Conservation (phyloP, 2,329 filamentous ascomycete genomes). For the Botrytis elliptica region DNA sequence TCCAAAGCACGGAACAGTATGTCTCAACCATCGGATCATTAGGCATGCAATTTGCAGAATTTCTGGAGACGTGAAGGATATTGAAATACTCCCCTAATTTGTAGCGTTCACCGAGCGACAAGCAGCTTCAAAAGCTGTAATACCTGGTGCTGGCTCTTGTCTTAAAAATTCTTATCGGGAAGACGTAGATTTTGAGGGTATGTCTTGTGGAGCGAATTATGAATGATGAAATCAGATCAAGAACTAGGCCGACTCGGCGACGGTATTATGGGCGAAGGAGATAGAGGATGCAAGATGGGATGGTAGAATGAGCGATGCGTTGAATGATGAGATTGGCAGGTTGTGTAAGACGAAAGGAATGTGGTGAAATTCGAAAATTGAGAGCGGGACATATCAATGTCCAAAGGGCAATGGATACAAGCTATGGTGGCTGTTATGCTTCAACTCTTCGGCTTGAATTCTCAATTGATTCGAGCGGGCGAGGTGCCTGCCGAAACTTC, state of each 20-base stretch:
- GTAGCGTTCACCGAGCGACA: not conserved
- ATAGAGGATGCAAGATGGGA: not conserved
- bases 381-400: not conserved
- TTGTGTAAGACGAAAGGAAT: not conserved
- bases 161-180: no score
- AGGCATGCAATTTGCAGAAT: not conserved
- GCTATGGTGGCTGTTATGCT: not conserved
- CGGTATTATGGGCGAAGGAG: no score
- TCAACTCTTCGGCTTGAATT: not conserved
- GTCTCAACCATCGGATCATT: not conserved
- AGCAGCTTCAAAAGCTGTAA: not conserved
- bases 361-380: not conserved
- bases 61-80: not conserved
- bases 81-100: not conserved
- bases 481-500: not conserved
- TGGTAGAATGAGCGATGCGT: not conserved
- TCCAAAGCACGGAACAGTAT: not conserved
- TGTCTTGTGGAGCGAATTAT: not conserved
- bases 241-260: not conserved
- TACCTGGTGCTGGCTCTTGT: rapidly evolving
- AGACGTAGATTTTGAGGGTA: not conserved
- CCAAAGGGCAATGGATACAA: not conserved
- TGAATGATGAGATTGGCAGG: not conserved
- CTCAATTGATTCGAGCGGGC: not conserved
- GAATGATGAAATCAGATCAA: no score